Evolutionary conservation across 2,329 filamentous ascomycete genomes (phyloP).

Genomic region (Colletotrichum spinosum): DNA sequence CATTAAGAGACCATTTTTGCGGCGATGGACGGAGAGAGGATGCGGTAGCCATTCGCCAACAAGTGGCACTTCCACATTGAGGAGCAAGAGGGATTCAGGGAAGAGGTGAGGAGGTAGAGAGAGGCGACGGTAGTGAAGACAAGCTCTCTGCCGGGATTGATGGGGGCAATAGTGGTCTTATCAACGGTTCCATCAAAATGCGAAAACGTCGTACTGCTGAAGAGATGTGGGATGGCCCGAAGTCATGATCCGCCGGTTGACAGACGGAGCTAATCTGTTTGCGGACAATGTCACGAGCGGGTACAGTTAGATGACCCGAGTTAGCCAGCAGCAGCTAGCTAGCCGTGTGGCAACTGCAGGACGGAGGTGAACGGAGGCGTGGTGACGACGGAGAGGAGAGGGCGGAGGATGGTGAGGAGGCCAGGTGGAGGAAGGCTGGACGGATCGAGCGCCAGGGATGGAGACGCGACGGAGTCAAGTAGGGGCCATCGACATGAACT

Average conservation of each 20-base stretch:
- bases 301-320: slow-evolving; percentile 32
- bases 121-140: slow-evolving; percentile 14
- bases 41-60: slow-evolving; percentile 41
- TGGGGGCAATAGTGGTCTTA: slow-evolving; percentile 32
- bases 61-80: slow-evolving; percentile 35
- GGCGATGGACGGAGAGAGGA: slow-evolving; percentile 34
- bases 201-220: slow-evolving; percentile 27
- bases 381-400: slow-evolving; percentile 17
- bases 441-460: slow-evolving; percentile 20
- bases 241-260: slow-evolving; percentile 39
- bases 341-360: slow-evolving; percentile 31
- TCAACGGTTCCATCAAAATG: slow-evolving; percentile 34
- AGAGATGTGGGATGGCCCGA: slow-evolving; percentile 35
- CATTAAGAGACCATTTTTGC: slow-evolving; percentile 45
- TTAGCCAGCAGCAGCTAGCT: slow-evolving; percentile 29
- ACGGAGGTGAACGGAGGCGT: slow-evolving; percentile 21
- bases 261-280: slow-evolving; percentile 39
- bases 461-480: slow-evolving; percentile 29
- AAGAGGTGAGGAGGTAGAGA: slow-evolving; percentile 8
- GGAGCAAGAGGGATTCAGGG: slow-evolving; percentile 32
- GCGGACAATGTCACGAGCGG: slow-evolving; percentile 40
- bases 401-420: slow-evolving; percentile 19
- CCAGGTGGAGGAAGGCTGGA: slow-evolving; percentile 20
- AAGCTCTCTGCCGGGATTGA: slow-evolving; percentile 9
- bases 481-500: slow-evolving; percentile 27